These are phyloP conservation scores for Amphirosellinia nigrospora DNA, from an alignment of 495 filamentous ascomycete species.

Conservation along the genomic window DNA sequence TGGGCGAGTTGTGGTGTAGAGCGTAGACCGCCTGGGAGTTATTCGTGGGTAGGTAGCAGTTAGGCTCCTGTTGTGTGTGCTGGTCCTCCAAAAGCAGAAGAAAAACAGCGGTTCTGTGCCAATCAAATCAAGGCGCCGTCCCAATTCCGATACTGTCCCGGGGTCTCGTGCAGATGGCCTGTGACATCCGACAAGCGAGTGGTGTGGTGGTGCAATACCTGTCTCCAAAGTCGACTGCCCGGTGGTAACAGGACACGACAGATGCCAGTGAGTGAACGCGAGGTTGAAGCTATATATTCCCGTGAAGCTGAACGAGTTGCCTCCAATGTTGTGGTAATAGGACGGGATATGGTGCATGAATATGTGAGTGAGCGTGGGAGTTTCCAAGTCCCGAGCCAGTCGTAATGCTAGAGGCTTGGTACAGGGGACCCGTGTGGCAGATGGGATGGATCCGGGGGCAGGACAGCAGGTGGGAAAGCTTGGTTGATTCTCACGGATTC, in stretches of 20 bases:
- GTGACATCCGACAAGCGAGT: slow-evolving; percentile 28
- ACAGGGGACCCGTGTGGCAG: slow-evolving; percentile 19
- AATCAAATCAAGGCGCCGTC: slow-evolving; percentile 36
- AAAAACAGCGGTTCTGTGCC: slow-evolving; percentile 30
- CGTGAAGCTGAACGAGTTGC: slow-evolving; percentile 13
- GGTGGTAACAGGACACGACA: slow-evolving; percentile 23
- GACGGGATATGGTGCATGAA: slow-evolving; percentile 23
- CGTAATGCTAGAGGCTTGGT: slow-evolving; percentile 22
- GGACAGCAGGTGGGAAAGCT: slow-evolving; percentile 1
- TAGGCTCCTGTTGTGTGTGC: slow-evolving; percentile 38
- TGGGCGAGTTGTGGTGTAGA: slow-evolving; percentile 24
- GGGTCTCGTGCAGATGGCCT: slow-evolving; percentile 35
- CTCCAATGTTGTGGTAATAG: not conserved
- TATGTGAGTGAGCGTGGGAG: slow-evolving; percentile 20
- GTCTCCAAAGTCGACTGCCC: slow-evolving; percentile 21
- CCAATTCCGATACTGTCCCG: slow-evolving; percentile 36
- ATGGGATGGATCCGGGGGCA: slow-evolving; percentile 4
- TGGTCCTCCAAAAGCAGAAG: slow-evolving; percentile 25
- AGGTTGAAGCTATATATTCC: slow-evolving; percentile 15
- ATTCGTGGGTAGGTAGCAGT: slow-evolving; percentile 41
- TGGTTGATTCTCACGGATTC: slow-evolving; percentile 13
- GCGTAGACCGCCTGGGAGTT: slow-evolving; percentile 36
- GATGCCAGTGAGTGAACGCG: slow-evolving; percentile 12
- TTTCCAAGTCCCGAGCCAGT: slow-evolving; percentile 3
- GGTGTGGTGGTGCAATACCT: slow-evolving; percentile 22